Conservation (phyloP, 2,329 filamentous ascomycete genomes). For the Clarireedia paspali region DNA sequence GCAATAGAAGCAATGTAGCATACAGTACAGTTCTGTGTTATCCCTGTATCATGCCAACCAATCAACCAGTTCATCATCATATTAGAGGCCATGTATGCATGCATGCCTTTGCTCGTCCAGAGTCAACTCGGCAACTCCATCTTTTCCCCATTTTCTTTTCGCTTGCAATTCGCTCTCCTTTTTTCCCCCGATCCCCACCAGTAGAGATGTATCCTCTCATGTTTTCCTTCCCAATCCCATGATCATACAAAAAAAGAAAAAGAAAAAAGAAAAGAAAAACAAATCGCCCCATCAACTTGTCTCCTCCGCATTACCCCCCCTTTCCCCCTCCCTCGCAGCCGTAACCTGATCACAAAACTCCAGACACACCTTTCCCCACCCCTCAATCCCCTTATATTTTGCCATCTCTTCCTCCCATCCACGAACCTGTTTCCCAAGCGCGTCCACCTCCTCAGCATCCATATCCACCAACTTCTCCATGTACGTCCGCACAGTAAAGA, state of each 20-base stretch:
- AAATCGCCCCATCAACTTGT: neutral
- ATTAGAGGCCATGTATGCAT: too few relatives aligned
- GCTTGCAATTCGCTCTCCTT: too few relatives aligned
- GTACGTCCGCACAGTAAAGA: constrained; percentile 43
- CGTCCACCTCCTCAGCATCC: constrained; percentile 33
- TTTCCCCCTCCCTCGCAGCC: neutral
- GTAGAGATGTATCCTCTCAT: neutral
- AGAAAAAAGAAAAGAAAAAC: neutral
- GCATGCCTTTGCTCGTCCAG: too few relatives aligned
- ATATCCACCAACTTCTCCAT: constrained; percentile 35
- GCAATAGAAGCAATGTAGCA: too few relatives aligned
- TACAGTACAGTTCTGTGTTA: too few relatives aligned
- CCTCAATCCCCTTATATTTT: constrained; percentile 36
- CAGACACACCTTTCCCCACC: constrained; percentile 31
- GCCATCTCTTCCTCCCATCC: constrained; percentile 38
- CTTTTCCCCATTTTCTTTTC: too few relatives aligned
- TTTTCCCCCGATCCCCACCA: too few relatives aligned
- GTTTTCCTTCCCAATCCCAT: neutral
- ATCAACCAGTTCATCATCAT: too few relatives aligned
- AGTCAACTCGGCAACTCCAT: too few relatives aligned
- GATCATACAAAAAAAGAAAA: neutral
- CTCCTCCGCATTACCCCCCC: neutral
- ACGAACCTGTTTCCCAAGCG: constrained; percentile 35
- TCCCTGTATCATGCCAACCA: too few relatives aligned
- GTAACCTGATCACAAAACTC: constrained; percentile 14